phyloP scores from a whole-genome alignment of 305 asterid species.

The Fraxinus baroniana region DNA sequence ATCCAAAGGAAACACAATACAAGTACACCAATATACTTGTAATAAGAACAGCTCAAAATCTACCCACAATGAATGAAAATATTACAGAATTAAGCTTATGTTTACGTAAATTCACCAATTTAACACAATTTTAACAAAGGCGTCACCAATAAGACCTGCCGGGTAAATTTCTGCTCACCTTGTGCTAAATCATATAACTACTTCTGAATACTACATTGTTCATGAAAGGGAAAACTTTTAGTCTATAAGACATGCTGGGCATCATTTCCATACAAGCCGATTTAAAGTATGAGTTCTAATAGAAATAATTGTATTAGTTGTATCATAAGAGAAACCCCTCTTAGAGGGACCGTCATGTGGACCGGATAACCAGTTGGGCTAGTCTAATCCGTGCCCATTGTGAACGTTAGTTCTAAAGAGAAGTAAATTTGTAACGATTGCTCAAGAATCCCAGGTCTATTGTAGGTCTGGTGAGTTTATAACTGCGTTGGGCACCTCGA shows the following conservation, averaged over 20 bases:
- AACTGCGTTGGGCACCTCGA: neutral
- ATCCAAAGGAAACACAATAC: neutral
- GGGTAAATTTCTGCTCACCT: neutral
- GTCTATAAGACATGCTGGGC: too few relatives aligned
- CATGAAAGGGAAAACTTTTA: too few relatives aligned
- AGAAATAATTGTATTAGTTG: neutral
- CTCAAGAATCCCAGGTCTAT: too few relatives aligned
- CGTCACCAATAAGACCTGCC: neutral
- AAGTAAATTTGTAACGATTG: too few relatives aligned
- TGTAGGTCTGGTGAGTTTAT: too few relatives aligned
- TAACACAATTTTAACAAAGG: neutral
- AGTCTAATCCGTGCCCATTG: too few relatives aligned
- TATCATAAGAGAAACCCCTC: neutral
- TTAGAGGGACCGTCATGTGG: neutral
- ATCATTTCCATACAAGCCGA: neutral
- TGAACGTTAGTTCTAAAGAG: too few relatives aligned
- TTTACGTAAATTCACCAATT: neutral
- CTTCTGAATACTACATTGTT: too few relatives aligned
- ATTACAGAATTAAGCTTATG: neutral
- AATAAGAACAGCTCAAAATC: neutral
- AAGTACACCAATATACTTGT: neutral
- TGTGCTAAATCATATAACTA: too few relatives aligned
- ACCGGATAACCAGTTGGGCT: neutral
- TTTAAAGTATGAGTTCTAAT: neutral
- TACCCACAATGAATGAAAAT: neutral